Evolutionary conservation across 169 alveolate species (phyloP).

Genomic region (Plasmodium fragile): DNA sequence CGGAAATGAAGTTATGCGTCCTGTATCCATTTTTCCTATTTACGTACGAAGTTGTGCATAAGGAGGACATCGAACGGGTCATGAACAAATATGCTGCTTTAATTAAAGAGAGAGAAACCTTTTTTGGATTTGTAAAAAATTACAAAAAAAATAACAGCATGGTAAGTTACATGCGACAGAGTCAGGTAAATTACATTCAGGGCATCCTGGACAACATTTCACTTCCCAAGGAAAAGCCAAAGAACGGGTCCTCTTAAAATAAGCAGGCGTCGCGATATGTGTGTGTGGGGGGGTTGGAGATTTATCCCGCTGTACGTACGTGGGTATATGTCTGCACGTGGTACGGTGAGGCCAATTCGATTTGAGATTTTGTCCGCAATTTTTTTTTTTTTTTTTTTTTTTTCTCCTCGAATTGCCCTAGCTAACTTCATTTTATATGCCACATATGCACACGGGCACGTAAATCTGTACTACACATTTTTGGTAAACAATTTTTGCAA

Average conservation of each 20-base stretch:
- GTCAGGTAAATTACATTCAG: conserved; percentile 26
- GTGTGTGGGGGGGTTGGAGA: neutral
- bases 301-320: neutral
- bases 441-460: neutral
- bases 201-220: conserved; percentile 7
- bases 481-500: neutral
- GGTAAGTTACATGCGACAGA: conserved; percentile 25
- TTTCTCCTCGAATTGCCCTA: neutral
- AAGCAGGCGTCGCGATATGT: neutral
- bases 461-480: neutral
- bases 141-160: conserved; percentile 26
- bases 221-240: conserved; percentile 8
- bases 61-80: conserved; percentile 16
- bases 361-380: neutral
- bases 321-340: neutral
- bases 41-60: conserved; percentile 70
- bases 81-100: conserved; percentile 11
- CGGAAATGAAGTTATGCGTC: conserved; percentile 12
- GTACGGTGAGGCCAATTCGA: neutral
- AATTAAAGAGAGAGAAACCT: conserved; percentile 47
- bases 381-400: neutral
- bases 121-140: conserved; percentile 20
- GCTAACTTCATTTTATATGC: neutral
- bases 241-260: conserved; percentile 1
- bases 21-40: conserved; percentile 73